Conservation (phyloP, 1,284 basidiomycete species). For the Calocybe gambosa region DNA sequence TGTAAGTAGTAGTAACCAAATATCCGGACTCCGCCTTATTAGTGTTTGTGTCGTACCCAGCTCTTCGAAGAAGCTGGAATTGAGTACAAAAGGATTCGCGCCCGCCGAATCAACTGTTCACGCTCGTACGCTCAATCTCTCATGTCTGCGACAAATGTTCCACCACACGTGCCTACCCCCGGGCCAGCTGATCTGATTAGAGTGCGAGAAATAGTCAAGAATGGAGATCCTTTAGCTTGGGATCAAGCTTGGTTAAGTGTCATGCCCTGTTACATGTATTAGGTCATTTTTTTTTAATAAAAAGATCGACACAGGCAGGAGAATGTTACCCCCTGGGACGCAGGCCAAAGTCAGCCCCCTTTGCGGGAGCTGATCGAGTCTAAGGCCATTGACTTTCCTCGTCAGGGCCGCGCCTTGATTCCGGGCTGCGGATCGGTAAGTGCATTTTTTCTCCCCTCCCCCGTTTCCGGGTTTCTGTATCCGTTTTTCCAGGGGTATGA, state of each 20-base stretch:
- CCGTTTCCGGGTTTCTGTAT: no score
- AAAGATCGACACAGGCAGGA: constrained; percentile 37
- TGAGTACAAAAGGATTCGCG: background rate
- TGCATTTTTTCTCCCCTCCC: background rate
- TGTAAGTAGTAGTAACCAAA: background rate
- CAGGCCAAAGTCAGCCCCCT: constrained; percentile 47
- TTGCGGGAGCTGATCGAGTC: constrained; percentile 49
- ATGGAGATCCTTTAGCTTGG: constrained; percentile 2
- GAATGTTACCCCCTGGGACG: constrained; percentile 63
- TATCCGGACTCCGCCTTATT: background rate
- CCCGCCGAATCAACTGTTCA: background rate
- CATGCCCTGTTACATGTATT: background rate
- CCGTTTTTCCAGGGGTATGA: constrained; percentile 57
- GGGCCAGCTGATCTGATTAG: background rate
- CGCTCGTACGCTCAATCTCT: background rate
- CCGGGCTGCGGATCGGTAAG: constrained; percentile 69
- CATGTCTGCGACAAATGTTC: constrained; percentile 2
- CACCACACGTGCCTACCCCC: background rate
- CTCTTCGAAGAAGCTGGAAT: background rate
- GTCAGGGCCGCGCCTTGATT: constrained; percentile 51
- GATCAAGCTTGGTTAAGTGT: constrained; percentile 5
- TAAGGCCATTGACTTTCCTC: constrained; percentile 42
- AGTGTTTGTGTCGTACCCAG: background rate
- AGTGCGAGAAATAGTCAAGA: constrained; percentile 2
- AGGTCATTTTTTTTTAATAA: background rate